These are phyloP conservation scores for Galeopsis tetrahit DNA, from an alignment of 257 asterid genomes.

Conservation along the genomic window DNA sequence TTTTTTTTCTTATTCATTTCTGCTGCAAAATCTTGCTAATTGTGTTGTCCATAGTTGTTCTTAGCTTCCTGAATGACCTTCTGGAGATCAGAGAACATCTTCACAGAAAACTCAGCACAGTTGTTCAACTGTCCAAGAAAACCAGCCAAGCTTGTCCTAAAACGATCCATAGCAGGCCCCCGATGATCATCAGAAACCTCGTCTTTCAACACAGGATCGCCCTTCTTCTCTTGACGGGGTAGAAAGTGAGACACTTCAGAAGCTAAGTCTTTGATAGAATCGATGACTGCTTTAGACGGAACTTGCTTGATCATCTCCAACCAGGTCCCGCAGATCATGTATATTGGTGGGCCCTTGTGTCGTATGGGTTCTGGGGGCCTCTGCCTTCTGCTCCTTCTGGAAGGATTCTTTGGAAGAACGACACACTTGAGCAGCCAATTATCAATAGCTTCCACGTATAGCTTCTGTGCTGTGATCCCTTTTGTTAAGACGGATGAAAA, in stretches of 20 bases:
- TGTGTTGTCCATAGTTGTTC: conserved; percentile 51
- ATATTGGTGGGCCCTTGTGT: conserved; percentile 88
- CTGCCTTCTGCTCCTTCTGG: conserved; percentile 65
- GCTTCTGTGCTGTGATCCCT: conserved; percentile 80
- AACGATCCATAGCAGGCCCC: conserved; percentile 59
- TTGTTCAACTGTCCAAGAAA: conserved; percentile 72
- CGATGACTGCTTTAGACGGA: conserved; percentile 67
- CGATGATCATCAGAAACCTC: conserved; percentile 48
- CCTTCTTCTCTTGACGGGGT: conserved; percentile 84
- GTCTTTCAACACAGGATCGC: conserved; percentile 42
- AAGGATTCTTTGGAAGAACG: conserved; percentile 49
- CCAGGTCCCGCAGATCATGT: conserved; percentile 81
- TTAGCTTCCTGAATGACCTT: conserved; percentile 59
- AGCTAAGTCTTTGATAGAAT: conserved; percentile 69
- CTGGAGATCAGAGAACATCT: conserved; percentile 66
- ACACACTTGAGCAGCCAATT: conserved; percentile 92
- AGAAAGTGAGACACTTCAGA: conserved; percentile 69
- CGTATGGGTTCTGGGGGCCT: conserved; percentile 60
- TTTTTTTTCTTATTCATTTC: not conserved
- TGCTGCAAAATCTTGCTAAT: conserved; percentile 38
- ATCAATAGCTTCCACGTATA: conserved; percentile 72
- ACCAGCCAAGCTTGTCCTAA: conserved; percentile 60
- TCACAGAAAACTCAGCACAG: conserved; percentile 70
- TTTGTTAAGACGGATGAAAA: conserved; percentile 69
- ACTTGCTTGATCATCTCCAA: conserved; percentile 57